Evolutionary conservation across 1,139 yeast species (phyloP).

Genomic region (Lodderomyces pseudojiufengensis): DNA sequence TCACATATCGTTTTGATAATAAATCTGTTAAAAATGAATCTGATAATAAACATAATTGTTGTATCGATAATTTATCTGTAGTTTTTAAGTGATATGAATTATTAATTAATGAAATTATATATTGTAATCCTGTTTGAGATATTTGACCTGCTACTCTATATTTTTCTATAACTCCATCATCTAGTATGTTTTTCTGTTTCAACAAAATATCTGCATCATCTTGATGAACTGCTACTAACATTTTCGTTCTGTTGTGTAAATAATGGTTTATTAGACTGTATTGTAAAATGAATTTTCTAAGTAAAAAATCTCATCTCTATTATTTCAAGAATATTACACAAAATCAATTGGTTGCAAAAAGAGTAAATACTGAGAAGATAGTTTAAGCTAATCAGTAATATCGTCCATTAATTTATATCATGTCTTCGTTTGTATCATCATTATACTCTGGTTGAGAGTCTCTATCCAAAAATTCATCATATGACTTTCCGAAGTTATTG

Average conservation of each 20-base stretch:
- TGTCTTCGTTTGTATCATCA: constrained; percentile 8
- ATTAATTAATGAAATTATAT: constrained; percentile 63
- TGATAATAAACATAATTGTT: constrained; percentile 78
- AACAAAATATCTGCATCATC: constrained; percentile 73
- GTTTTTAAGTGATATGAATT: constrained; percentile 61
- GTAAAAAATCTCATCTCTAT: too few species aligned
- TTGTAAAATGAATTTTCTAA: too few species aligned
- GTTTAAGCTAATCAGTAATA: too few species aligned
- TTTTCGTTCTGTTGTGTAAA: constrained; percentile 13
- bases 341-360: not conserved
- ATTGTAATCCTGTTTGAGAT: constrained; percentile 78
- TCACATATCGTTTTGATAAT: constrained; percentile 50
- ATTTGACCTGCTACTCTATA: constrained; percentile 89
- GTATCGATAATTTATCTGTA: constrained; percentile 48
- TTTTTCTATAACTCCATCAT: constrained; percentile 64
- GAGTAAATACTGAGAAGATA: too few species aligned
- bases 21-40: constrained; percentile 67
- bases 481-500: constrained; percentile 32
- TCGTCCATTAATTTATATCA: too few species aligned
- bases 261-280: too few species aligned
- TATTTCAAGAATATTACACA: not conserved
- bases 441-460: constrained; percentile 25
- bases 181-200: constrained; percentile 68
- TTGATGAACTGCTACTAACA: constrained; percentile 65
- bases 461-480: constrained; percentile 30